Evolutionary conservation across 345 rosid genomes (phyloP), one percentile per base, ranked within the genome.

Genomic region (Crucihimalaya himalaica): DNA sequence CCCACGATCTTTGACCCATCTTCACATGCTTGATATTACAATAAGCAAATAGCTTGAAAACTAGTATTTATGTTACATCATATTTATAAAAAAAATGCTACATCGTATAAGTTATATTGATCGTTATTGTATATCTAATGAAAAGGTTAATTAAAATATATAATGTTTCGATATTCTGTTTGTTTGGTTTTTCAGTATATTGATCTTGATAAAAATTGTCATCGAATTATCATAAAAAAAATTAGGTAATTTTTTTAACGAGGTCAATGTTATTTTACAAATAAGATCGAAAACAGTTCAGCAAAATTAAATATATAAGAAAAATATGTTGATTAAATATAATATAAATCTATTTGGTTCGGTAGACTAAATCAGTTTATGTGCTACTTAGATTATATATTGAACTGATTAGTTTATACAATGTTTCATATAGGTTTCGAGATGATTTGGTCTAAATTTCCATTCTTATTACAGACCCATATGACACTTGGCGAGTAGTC

Each of bases 1-100:
- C 42, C 48, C 71, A 64, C 77, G 71, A 27, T 73, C 48, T 16
- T 73, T 73, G 77, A 64, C 77, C 65, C 40, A 43, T 42, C 11
- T 72, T 73, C 63, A 63, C 69, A 7, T 64, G 55, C 53, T 53
- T 47, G 10, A n/a, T 35, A 37, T 32, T 23, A 45, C 62, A 29
- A 28, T 62, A 40, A 62, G 32, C 18, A 39, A 39, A 1, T 14
- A 60, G 51, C 40, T 60, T 35, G 18, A 16, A 60, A 37, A 25
- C 5, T 25, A 4, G 47, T 46, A 56, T 57, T 16, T 21, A 21
- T 12, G 6, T 12, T 59, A 34, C 46, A 19, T 14, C 9, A 39
- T 39, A 39, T 3, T 35, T 4, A 35, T 10, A 3, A 23, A 21
- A 23, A 23, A 23, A 23, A 23, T 23, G 39, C 10, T 35, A 35